Evolutionary conservation across 1,284 basidiomycete species (phyloP), one percentile per base, ranked within the genome.

Genomic region (Salmacisia buchloeana): DNA sequence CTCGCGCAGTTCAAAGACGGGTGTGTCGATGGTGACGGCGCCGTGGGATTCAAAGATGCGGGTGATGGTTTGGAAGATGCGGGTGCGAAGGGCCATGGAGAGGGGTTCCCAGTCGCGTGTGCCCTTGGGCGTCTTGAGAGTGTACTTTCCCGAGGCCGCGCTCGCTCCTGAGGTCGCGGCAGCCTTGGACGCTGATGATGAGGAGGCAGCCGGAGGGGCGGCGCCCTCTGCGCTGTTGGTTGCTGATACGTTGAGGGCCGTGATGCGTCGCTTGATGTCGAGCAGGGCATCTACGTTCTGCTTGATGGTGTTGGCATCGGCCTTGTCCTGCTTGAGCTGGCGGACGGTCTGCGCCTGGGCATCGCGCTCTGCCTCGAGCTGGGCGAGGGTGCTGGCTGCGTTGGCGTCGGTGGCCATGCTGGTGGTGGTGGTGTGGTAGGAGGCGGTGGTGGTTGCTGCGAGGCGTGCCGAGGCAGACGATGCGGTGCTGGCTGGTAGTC

Each of bases 1-100:
- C 78, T 98, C 94, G 80, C 93, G 94, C 68, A 94, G 88, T 83
- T 98, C 94, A 76, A 98, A 97, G 21, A 97, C 93, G 63, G 94
- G 94, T 1, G 94, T 98, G 81, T 98, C 94, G 67, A 98, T 91
- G 67, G 91, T 93, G 63, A 88, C 86, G 2, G 89, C 94, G 38
- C 96, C 94, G 79, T 90, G 96, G 15, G 87, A 85, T 62, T 91
- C 87, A 81, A 98, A 99, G 68, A 88, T 87, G 3, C 89, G 86
- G 78, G 92, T 90, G 72, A 99, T 89, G 60, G 89, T 91, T 41
- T 85, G 84, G 78, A 97, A 94, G 77, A 98, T 89, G 81, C 90
- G 87, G 75, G 91, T 89, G 64, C 94, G 87, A 70, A 96, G 88
- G 77, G 90, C 88, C 86, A 96, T 96, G 77, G 96, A 92, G n/a